These are phyloP conservation scores for Asterella californica DNA, from an alignment of 225 moss, liverwort and hornwort genomes.

Conservation along the genomic window DNA sequence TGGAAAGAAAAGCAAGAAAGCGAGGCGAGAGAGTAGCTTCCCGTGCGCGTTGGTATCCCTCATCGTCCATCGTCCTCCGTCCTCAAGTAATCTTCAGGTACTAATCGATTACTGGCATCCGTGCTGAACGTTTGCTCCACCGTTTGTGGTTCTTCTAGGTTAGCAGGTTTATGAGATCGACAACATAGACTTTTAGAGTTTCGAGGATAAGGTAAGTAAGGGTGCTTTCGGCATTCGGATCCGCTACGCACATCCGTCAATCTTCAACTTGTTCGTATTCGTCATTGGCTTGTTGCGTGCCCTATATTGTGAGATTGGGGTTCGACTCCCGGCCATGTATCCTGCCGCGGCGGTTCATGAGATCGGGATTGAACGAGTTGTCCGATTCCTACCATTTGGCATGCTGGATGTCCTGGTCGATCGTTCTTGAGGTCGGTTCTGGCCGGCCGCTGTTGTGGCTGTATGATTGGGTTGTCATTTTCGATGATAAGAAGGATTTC, in stretches of 20 bases:
- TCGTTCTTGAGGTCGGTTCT: not conserved
- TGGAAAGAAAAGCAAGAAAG: not conserved
- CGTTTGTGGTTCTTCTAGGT: not conserved
- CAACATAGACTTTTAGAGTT: not conserved
- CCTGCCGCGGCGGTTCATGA: not conserved
- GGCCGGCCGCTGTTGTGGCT: not conserved
- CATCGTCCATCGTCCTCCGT: not conserved
- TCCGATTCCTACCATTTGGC: not conserved
- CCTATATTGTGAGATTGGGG: not conserved
- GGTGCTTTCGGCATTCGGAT: not conserved
- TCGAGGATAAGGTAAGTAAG: not conserved
- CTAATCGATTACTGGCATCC: not conserved
- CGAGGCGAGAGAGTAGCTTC: not conserved
- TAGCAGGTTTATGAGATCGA: not conserved
- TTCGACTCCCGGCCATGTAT: not conserved
- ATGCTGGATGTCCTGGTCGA: not conserved
- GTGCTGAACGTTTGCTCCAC: not conserved
- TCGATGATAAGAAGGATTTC: not conserved
- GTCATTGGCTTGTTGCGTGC: not conserved
- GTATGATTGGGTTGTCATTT: not conserved
- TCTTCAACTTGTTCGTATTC: not conserved
- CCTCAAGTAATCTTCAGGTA: conserved; percentile 2
- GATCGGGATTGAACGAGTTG: not conserved
- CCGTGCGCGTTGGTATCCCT: not conserved
- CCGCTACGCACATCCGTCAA: not conserved